Evolutionary conservation across 2,329 filamentous ascomycete species (phyloP).

Genomic region (Ascochyta rabiei): DNA sequence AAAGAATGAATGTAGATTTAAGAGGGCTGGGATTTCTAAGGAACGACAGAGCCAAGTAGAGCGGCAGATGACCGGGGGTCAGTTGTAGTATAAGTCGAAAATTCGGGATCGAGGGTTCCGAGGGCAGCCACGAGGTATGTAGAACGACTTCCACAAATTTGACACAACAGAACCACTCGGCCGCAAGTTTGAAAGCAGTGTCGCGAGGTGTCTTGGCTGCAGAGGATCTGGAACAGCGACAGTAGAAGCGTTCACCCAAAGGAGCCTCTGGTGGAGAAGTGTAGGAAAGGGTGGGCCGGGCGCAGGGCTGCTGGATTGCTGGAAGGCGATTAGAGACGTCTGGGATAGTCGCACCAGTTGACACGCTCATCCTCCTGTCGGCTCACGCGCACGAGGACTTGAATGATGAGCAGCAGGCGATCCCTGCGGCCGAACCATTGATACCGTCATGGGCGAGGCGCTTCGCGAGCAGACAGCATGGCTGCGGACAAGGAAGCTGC

Average conservation of each 20-base stretch:
- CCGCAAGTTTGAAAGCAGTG: constrained; percentile 47
- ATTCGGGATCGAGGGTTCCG: constrained; percentile 42
- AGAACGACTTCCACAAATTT: constrained; percentile 41
- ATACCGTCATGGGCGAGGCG: constrained; percentile 27
- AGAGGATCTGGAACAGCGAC: constrained; percentile 49
- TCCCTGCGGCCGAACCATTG: constrained; percentile 41
- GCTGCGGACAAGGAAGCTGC: constrained; percentile 26
- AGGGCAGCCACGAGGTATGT: constrained; percentile 33
- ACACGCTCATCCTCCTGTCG: constrained; percentile 22
- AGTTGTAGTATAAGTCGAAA: constrained; percentile 45
- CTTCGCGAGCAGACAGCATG: constrained; percentile 19
- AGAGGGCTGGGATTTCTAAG: constrained; percentile 41
- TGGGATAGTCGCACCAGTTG: constrained; percentile 32
- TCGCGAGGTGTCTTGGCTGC: constrained; percentile 50
- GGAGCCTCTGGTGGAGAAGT: constrained; percentile 36
- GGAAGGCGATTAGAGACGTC: constrained; percentile 37
- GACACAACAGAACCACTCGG: constrained; percentile 46
- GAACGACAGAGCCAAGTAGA: constrained; percentile 50
- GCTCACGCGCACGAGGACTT: constrained; percentile 28
- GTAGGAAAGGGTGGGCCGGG: constrained; percentile 40
- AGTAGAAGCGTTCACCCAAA: constrained; percentile 49
- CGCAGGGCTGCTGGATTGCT: constrained; percentile 43
- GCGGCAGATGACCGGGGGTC: constrained; percentile 40
- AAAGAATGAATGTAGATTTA: constrained; percentile 41
- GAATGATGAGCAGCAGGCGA: constrained; percentile 33